Conservation (phyloP, 2,329 filamentous ascomycete species). For the Diaporthe australafricana region DNA sequence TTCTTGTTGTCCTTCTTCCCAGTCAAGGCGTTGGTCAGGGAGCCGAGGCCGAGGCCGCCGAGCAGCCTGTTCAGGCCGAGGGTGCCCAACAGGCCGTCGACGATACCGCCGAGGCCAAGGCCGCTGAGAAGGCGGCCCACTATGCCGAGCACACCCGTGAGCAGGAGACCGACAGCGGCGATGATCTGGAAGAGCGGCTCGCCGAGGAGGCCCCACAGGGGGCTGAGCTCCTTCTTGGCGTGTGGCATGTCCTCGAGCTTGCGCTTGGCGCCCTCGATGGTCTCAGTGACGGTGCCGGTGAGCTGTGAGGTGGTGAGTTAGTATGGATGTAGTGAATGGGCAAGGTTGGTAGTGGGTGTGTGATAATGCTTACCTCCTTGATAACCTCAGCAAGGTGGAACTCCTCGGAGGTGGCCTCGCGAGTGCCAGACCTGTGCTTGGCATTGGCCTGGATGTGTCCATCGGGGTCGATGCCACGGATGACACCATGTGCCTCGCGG, state of each 20-base stretch:
- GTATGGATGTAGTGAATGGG: neutral
- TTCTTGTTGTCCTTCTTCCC: constrained; percentile 56
- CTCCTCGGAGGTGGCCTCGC: constrained; percentile 85
- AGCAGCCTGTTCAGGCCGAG: constrained; percentile 82
- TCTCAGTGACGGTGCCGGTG: constrained; percentile 82
- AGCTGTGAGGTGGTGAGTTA: constrained; percentile 58
- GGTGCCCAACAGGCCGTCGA: constrained; percentile 82
- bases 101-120: constrained; percentile 83
- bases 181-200: constrained; percentile 95
- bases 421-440: constrained; percentile 81
- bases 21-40: constrained; percentile 55
- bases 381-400: constrained; percentile 85
- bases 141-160: constrained; percentile 85
- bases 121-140: constrained; percentile 85
- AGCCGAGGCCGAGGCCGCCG: constrained; percentile 75
- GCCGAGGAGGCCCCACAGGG: constrained; percentile 83
- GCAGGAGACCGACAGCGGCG: constrained; percentile 84
- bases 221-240: constrained; percentile 94
- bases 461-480: constrained; percentile 90
- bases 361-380: constrained; percentile 69
- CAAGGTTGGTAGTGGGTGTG: neutral
- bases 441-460: constrained; percentile 86
- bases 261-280: constrained; percentile 89
- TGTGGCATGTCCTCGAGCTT: constrained; percentile 94
- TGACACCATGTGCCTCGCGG: constrained; percentile 86